These are phyloP conservation scores for Eucalyptus tenuipes DNA, from an alignment of 345 rosid species.

Conservation along the genomic window DNA sequence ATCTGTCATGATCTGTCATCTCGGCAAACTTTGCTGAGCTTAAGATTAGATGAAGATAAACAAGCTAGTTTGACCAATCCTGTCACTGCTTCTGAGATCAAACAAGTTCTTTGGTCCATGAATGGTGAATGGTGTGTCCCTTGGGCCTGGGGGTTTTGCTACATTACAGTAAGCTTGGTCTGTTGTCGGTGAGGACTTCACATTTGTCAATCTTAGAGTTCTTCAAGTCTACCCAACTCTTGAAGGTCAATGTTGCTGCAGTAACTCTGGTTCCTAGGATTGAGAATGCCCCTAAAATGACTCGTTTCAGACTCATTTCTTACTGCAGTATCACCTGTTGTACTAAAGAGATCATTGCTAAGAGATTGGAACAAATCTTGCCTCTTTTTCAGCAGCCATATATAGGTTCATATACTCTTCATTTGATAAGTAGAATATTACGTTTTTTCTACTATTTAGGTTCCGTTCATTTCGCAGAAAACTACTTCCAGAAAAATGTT, in stretches of 20 bases:
- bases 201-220: not conserved
- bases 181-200: not conserved
- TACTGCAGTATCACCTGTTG: not conserved
- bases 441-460: not conserved
- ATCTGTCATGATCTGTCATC: not conserved
- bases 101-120: not conserved
- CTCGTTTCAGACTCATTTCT: not conserved
- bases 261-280: not conserved
- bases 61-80: not conserved
- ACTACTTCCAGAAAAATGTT: rapidly evolving
- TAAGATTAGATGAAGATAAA: not conserved
- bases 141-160: not conserved
- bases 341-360: not conserved
- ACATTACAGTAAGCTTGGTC: not conserved
- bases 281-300: not conserved
- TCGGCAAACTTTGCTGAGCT: not conserved
- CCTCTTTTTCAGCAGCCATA: not conserved
- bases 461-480: rapidly evolving
- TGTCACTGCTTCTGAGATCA: not conserved
- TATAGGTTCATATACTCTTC: not conserved
- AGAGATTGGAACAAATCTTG: not conserved
- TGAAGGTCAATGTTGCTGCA: not conserved
- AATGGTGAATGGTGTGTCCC: not conserved
- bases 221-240: not conserved
- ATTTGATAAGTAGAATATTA: not conserved